Conservation (phyloP, 1,284 basidiomycete species). For the Puccinia novopanici region DNA sequence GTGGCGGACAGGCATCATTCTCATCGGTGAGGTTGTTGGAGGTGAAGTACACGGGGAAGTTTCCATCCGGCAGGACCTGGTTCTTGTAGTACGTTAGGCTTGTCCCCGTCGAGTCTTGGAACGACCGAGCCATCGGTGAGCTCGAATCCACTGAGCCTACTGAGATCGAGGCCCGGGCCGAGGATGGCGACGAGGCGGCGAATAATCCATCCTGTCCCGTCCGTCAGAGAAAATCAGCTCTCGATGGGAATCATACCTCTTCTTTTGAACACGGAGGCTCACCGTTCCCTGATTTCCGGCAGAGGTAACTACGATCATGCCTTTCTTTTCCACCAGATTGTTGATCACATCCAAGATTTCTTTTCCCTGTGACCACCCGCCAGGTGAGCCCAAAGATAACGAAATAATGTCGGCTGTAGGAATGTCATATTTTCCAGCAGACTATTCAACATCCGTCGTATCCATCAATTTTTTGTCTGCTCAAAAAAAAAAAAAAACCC, state of each 20-base stretch:
- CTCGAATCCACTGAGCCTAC: conserved; percentile 40
- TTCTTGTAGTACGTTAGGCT: conserved; percentile 27
- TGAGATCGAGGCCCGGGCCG: conserved; percentile 30
- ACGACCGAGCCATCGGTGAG: conserved; percentile 5
- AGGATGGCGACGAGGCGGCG: conserved; percentile 26
- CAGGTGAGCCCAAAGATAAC: conserved; percentile 30
- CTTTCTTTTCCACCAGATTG: conserved; percentile 28
- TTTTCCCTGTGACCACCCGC: conserved; percentile 31
- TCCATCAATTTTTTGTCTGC: no score
- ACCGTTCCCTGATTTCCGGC: conserved; percentile 48
- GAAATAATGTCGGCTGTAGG: conserved; percentile 44
- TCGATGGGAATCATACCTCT: no score
- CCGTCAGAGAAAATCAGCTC: no score
- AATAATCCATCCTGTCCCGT: conserved; percentile 10
- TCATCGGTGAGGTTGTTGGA: conserved; percentile 13
- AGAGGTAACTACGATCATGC: conserved; percentile 8
- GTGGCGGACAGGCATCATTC: conserved; percentile 26
- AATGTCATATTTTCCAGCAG: not conserved
- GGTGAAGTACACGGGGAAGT: conserved; percentile 34
- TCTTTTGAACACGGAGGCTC: not conserved
- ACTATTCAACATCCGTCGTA: no score
- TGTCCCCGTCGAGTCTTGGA: conserved; percentile 2
- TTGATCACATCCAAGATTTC: conserved; percentile 21
- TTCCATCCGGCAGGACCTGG: conserved; percentile 8
- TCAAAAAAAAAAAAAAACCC: not conserved